phyloP scores from a whole-genome alignment of 1,139 yeast genomes.

The Yamadazyma oceani region DNA sequence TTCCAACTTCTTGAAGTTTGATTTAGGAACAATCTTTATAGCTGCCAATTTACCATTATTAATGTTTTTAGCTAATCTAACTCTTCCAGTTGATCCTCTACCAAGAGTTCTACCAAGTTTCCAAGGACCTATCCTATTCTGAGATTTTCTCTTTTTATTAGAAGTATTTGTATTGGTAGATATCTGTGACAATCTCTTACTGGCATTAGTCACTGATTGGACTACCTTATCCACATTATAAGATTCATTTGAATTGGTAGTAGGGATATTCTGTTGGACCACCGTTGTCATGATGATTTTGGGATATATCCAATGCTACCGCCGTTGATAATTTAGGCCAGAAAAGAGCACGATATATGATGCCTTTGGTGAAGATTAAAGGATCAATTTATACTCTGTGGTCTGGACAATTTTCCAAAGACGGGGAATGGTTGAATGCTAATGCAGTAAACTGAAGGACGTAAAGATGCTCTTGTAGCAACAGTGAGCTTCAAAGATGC shows the following conservation, averaged over 20 bases:
- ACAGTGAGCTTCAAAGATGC: no score
- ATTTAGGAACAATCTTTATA: conserved; percentile 91
- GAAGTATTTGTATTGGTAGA: conserved; percentile 54
- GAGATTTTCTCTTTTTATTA: conserved; percentile 54
- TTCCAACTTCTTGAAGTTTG: conserved; percentile 57
- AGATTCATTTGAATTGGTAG: conserved; percentile 17
- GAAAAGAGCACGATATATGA: no score
- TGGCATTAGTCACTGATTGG: conserved; percentile 60
- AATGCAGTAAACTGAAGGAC: no score
- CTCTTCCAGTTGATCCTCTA: conserved; percentile 93
- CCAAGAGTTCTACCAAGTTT: conserved; percentile 92
- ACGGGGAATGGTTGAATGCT: no score
- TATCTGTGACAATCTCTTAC: conserved; percentile 62
- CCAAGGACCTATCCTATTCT: conserved; percentile 94
- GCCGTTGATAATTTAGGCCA: no score
- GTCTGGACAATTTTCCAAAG: no score
- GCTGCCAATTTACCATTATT: conserved; percentile 91
- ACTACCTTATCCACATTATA: conserved; percentile 47
- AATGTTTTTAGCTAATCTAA: conserved; percentile 83
- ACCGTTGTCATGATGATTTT: conserved; percentile 1
- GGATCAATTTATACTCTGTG: no score
- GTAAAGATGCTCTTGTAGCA: no score
- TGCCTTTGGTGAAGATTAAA: no score
- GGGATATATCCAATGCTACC: no score
- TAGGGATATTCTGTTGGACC: conserved; percentile 2